Conservation (phyloP, 768 basidiomycete genomes). For the Lactarius akahatsu region DNA sequence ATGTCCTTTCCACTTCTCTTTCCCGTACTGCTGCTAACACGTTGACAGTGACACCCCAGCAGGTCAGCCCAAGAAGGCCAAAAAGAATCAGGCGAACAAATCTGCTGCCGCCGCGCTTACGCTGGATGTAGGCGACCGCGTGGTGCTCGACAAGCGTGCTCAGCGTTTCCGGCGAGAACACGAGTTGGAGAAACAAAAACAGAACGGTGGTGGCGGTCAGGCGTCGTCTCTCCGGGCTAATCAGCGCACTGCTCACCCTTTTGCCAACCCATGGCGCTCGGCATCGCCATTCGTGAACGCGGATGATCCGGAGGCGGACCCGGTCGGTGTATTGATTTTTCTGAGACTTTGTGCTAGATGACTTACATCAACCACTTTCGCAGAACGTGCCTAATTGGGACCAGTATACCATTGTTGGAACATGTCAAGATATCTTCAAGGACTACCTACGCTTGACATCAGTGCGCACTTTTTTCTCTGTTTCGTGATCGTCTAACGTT, state of each 20-base stretch:
- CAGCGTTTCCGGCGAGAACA: slow-evolving; percentile 90
- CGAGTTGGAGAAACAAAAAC: slow-evolving; percentile 75
- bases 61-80: slow-evolving; percentile 49
- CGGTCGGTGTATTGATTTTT: slow-evolving; percentile 46
- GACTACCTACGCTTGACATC: slow-evolving; percentile 93
- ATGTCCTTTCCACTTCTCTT: slow-evolving; percentile 28
- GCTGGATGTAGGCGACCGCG: slow-evolving; percentile 63
- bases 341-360: slow-evolving; percentile 19
- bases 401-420: slow-evolving; percentile 91
- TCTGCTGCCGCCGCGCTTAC: slow-evolving; percentile 26
- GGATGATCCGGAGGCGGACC: slow-evolving; percentile 73
- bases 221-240: slow-evolving; percentile 36
- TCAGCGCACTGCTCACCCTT: slow-evolving; percentile 54
- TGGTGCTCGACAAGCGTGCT: slow-evolving; percentile 72
- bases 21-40: background rate
- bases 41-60: slow-evolving; percentile 14
- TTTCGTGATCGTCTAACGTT: slow-evolving; percentile 4
- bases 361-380: background rate
- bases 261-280: slow-evolving; percentile 41
- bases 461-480: slow-evolving; percentile 44
- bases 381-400: slow-evolving; percentile 99
- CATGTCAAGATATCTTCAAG: slow-evolving; percentile 86
- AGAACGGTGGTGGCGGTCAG: slow-evolving; percentile 36
- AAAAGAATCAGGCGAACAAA: slow-evolving; percentile 48
- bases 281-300: slow-evolving; percentile 49